Base-by-base conservation (phyloP, 441 rosid species). In the Adansonia grandidieri region DNA sequence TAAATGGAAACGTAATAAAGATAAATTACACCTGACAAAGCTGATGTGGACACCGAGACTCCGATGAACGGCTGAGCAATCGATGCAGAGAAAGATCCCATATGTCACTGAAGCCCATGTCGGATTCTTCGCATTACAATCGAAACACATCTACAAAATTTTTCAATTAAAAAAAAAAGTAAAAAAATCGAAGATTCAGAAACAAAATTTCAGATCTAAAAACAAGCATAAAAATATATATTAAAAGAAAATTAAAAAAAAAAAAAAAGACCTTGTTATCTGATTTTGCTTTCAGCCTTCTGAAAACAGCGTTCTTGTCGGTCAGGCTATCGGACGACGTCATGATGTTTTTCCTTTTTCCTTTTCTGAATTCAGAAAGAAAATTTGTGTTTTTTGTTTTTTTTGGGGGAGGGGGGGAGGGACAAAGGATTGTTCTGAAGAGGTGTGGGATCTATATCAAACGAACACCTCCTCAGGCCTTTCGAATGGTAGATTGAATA, bases 21-120 rank as follows among this genome's bases (percentile, higher is more conserved):
- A 7, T 40, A 19, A 10, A 66, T n/a, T 14, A 13, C 63, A 96
- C 98, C 99, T 90, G 19, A 96, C 97, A 82, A 96, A 96, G 85
- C 98, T 96, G 71, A 96, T 79, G 84, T 94, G 99, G 28, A 92
- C 98, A 78, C 98, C 99, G 42, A 96, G 98, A 84, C 92, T 91
- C 40, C 98, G 93, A 81, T 96, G 98, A 81, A 83, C 92, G 15
- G 97, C 97, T 6, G 99, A 96, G 84, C 98, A 96, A 86, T 96
- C 98, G 80, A 96, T 94, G 84, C 99, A 96, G 14, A 96, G 97
- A 80, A 96, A 96, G 80, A 94, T 87, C 78, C 97, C 97, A 58
- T 91, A 94, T 2, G 98, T 90, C 68, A 96, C 99, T n/a, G 97
- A 94, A 2, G 98, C 98, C 99, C 99, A 97, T 0, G 96, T 91